Percentiles rank a stretch among this genome's conserved stretches.
phyloP scores from a whole-genome alignment of 441 rosid species.

The Breynia disticha region DNA sequence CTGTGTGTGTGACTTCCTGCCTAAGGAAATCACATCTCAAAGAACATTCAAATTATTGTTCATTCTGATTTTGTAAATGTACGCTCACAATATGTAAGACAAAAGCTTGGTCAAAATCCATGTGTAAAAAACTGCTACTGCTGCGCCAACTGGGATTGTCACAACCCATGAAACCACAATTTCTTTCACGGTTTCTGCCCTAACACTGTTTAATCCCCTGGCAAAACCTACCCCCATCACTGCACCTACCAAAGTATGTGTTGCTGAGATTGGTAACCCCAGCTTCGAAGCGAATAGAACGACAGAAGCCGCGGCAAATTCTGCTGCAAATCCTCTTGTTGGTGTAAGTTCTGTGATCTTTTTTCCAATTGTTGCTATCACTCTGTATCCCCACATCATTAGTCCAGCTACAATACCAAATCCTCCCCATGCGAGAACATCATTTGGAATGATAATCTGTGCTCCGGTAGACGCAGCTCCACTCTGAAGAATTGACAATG shows the following conservation, averaged over 20 bases:
- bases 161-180: constrained; percentile 90
- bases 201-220: constrained; percentile 79
- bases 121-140: constrained; percentile 70
- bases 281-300: constrained; percentile 85
- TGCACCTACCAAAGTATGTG: constrained; percentile 95
- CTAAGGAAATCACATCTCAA: constrained; percentile 16
- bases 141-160: constrained; percentile 86
- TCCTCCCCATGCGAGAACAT: constrained; percentile 99
- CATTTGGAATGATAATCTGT: constrained; percentile 63
- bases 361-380: constrained; percentile 96
- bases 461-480: constrained; percentile 44
- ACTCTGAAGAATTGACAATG: constrained; percentile 77
- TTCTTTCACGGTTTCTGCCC: constrained; percentile 85
- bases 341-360: constrained; percentile 97
- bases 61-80: constrained; percentile 11
- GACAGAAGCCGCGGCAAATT: constrained; percentile 93
- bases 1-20: constrained; percentile 9
- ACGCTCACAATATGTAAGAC: constrained; percentile 46
- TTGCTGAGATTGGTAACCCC: constrained; percentile 89
- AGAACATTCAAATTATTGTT: constrained; percentile 22
- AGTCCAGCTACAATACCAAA: constrained; percentile 95
- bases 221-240: constrained; percentile 99
- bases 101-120: constrained; percentile 80
- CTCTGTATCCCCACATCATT: constrained; percentile 90
- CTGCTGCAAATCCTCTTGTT: constrained; percentile 94